phyloP scores from a whole-genome alignment of 805 yeast species.

The Metschnikowia corniflorae region DNA sequence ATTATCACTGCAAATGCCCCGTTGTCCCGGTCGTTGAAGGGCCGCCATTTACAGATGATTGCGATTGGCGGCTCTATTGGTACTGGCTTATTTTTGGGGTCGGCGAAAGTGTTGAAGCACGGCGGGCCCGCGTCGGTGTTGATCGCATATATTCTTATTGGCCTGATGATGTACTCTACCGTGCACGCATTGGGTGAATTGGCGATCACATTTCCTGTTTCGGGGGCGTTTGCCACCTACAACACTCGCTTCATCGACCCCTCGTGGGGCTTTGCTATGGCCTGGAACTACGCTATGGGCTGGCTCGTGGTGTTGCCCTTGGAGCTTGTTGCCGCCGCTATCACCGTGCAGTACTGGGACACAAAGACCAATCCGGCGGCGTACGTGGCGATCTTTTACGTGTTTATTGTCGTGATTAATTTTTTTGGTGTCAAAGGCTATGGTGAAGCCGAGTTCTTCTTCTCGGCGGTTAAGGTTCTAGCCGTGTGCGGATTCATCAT shows the following conservation, averaged over 20 bases:
- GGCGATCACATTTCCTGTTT: constrained; percentile 46
- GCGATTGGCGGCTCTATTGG: constrained; percentile 69
- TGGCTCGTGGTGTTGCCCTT: constrained; percentile 36
- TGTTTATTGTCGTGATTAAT: constrained; percentile 48
- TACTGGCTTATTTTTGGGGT: constrained; percentile 65
- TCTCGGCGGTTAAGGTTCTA: constrained; percentile 51
- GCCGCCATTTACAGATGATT: constrained; percentile 62
- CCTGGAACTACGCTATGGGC: constrained; percentile 35
- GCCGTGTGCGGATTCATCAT: constrained; percentile 59
- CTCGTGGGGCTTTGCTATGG: constrained; percentile 25
- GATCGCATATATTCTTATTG: constrained; percentile 55
- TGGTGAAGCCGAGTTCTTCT: constrained; percentile 64
- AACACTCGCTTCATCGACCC: constrained; percentile 23
- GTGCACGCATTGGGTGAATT: constrained; percentile 63
- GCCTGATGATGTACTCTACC: constrained; percentile 54
- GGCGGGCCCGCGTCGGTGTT: constrained; percentile 65
- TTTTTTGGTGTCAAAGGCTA: constrained; percentile 63
- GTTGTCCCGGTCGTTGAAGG: constrained; percentile 48
- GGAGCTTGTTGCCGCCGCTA: constrained; percentile 36
- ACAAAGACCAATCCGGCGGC: constrained; percentile 46
- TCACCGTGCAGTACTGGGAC: constrained; percentile 46
- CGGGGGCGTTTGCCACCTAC: constrained; percentile 24
- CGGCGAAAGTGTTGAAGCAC: constrained; percentile 50
- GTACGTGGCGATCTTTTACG: constrained; percentile 54
- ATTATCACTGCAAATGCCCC: constrained; percentile 54